Evolutionary conservation across 2,329 filamentous ascomycete genomes (phyloP), one percentile per base, ranked within the genome.

Genomic region (Lachnellula occidentalis): DNA sequence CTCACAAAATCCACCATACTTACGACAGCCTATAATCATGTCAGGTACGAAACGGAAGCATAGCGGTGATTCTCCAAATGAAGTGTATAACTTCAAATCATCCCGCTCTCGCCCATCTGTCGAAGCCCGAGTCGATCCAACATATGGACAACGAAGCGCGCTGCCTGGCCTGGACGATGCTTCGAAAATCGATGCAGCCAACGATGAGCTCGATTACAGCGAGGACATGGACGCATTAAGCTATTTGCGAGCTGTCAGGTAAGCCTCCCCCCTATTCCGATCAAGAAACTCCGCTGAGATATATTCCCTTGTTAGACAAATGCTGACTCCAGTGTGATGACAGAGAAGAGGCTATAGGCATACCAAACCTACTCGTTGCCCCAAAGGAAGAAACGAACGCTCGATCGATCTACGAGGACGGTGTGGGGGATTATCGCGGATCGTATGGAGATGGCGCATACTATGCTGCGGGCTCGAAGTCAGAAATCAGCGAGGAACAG

Each of bases 391-490:
- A 68, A 9, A 61, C 61, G 7, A 67, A 71, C 9, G 63, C 68
- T n/a, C 24, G 61, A 15, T 74, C 78, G 34, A 74, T 79, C 42
- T 83, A 83, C 64, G 65, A 74, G 8, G 67, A 74, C 54, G 76
- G 76, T 5, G 58, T 71, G 19, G 77, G 78, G 51, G 81, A 86
- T 63, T 73, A 76, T 21, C 72, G 79, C 53, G 87, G 86, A 11
- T 85, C 82, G 66, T 94, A 89, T 68, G 75, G 83, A 15, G 88
- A 95, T 62, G 91, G 90, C 48, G 87, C 89, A 37, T 96, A 90
- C 68, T 82, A 86, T 22, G 87, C 85, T 4, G 75, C 78, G 2
- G 78, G 81, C 64, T 70, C 27, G 56, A 69, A 27, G 61, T 61
- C 22, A 11, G 67, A 69, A 22, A 61, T 14, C 3, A 6, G 27